Base-by-base conservation (phyloP, 768 basidiomycete genomes). In the Lactarius trivialis region DNA sequence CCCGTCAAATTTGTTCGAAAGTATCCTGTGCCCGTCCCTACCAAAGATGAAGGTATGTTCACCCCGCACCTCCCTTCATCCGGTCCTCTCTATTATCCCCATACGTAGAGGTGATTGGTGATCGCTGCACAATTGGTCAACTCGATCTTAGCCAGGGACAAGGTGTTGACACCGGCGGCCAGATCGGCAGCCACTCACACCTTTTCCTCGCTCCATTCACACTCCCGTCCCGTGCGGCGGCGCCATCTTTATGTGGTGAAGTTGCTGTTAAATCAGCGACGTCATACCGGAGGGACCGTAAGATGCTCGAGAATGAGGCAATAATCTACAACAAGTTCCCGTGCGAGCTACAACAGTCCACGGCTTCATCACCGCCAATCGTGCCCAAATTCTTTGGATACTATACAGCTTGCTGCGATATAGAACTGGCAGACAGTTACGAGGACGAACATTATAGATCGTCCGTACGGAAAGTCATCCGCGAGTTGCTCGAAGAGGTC, bases 301-400 rank as follows among this genome's bases (percentile, higher is more conserved):
- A 67, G 26, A 68, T 70, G 58, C 67, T 73, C 30, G 48, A 57
- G 39, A 65, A 71, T 41, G 81, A 84, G 67, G 79, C 78, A 7
- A 64, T 60, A 30, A 78, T 77, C 52, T 84, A 83, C 67, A 71
- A 77, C 67, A 37, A 41, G 1, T 79, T 85, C 67, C 78, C 80
- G 2, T 55, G 61, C 14, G 76, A 81, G 60, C 71, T 82, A 52
- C 79, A 76, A 64, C 71, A 82, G 68, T 78, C 81, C 51, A 82
- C 77, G 77, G 78, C 69, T 61, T 76, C 79, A 0, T 81, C 82
- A 3, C 73, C 75, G 7, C 77, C 85, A 0, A 52, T 85, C 52
- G 80, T 82, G 3, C 85, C 86, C 0, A 83, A 85, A 69, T 87
- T 80, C 70, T 87, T 83, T 65, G 85, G 86, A 1, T 83, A 82